Evolutionary conservation across 495 filamentous ascomycete species (phyloP).

Genomic region (Aspergillus kassunensis): DNA sequence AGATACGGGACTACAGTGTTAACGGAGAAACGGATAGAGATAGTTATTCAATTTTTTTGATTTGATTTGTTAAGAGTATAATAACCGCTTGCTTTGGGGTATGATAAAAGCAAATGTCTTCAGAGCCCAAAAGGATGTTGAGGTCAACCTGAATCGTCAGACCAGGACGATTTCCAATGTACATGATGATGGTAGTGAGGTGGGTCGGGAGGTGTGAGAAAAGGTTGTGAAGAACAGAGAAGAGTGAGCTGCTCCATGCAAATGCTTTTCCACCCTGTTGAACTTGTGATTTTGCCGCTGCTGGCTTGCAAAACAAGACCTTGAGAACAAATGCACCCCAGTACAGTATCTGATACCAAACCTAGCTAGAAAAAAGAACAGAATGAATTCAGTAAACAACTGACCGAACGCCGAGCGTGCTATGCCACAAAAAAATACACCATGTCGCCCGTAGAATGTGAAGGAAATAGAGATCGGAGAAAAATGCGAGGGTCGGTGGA

Average conservation of each 20-base stretch:
- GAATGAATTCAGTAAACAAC: constrained; percentile 8
- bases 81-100: constrained; percentile 23
- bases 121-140: constrained; percentile 19
- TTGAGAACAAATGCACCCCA: constrained; percentile 23
- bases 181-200: constrained; percentile 15
- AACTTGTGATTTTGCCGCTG: constrained; percentile 11
- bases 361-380: constrained; percentile 19
- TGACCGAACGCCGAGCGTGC: constrained; percentile 27
- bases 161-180: constrained; percentile 26
- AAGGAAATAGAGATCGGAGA: not conserved
- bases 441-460: constrained; percentile 16
- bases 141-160: constrained; percentile 20
- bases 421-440: constrained; percentile 29
- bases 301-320: constrained; percentile 19
- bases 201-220: not conserved
- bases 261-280: constrained; percentile 20
- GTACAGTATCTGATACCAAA: constrained; percentile 19
- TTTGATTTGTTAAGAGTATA: constrained; percentile 2
- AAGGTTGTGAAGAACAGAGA: constrained; percentile 1
- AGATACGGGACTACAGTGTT: too few species aligned
- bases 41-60: constrained; percentile 13
- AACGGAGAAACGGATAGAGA: too few species aligned
- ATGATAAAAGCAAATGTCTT: constrained; percentile 27
- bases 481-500: not conserved
- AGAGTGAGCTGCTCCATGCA: constrained; percentile 22